A percentile compares a stretch with the other conserved stretches of the same genome.
Evolutionary conservation across 2,329 filamentous ascomycete species (phyloP).

Genomic region (Aureobasidium sp.): DNA sequence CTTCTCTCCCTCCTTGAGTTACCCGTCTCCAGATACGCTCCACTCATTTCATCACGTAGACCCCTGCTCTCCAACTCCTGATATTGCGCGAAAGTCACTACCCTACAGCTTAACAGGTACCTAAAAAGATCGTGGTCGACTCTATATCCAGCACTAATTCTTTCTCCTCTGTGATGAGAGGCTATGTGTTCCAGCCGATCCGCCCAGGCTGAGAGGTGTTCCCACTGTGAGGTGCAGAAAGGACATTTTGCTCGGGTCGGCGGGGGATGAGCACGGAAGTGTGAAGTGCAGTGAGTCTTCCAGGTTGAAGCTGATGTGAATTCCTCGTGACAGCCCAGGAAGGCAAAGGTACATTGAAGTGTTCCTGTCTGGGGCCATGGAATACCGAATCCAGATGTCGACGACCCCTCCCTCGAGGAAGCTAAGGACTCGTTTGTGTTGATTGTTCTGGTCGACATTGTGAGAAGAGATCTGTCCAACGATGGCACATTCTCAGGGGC

Average conservation of each 20-base stretch:
- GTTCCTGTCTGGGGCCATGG: background rate
- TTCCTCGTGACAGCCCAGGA: background rate
- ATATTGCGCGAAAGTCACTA: background rate
- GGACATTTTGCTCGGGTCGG: constrained; percentile 1
- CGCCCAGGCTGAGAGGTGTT: background rate
- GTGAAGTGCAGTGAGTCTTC: background rate
- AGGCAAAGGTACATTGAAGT: constrained; percentile 13
- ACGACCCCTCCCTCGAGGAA: background rate
- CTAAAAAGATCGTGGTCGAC: constrained; percentile 7
- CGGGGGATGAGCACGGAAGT: constrained; percentile 4
- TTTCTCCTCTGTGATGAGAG: background rate
- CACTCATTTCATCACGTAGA: background rate
- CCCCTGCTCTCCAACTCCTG: constrained; percentile 2
- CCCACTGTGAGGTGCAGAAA: background rate
- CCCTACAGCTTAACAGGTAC: background rate
- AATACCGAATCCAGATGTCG: background rate
- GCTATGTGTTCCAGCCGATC: background rate
- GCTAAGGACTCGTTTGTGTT: background rate
- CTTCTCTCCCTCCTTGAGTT: background rate
- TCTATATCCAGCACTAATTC: background rate
- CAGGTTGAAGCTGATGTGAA: background rate
- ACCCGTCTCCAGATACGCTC: background rate
- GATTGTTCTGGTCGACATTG: background rate
- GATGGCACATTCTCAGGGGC: background rate
- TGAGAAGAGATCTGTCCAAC: background rate